Conservation (phyloP, 2,329 filamentous ascomycete genomes). For the Akanthomyces lecanii region DNA sequence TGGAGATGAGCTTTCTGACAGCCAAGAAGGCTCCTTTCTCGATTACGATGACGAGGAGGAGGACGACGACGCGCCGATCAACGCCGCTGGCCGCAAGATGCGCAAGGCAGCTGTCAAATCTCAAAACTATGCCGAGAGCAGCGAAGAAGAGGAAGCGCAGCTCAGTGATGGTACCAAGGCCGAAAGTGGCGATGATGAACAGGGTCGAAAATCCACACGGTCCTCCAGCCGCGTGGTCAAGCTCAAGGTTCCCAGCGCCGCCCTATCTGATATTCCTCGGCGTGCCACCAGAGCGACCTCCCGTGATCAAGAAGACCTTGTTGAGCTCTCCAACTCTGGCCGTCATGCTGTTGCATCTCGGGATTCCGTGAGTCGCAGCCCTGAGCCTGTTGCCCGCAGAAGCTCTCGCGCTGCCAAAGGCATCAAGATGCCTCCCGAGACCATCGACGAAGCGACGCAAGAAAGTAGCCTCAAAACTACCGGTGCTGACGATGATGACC, state of each 20-base stretch:
- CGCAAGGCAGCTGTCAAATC: slow-evolving; percentile 44
- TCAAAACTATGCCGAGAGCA: slow-evolving; percentile 46
- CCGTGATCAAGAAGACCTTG: slow-evolving; percentile 50
- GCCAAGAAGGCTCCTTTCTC: slow-evolving; percentile 46
- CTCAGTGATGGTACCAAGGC: slow-evolving; percentile 27
- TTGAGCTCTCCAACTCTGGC: slow-evolving; percentile 59
- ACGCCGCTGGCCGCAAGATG: slow-evolving; percentile 45
- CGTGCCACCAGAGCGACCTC: slow-evolving; percentile 51
- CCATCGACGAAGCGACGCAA: slow-evolving; percentile 51
- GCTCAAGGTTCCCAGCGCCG: slow-evolving; percentile 36
- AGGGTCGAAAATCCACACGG: slow-evolving; percentile 22
- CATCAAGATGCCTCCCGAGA: slow-evolving; percentile 43
- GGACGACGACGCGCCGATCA: slow-evolving; percentile 39
- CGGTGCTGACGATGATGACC: slow-evolving; percentile 27
- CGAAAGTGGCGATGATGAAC: slow-evolving; percentile 27
- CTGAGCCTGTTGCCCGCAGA: slow-evolving; percentile 46
- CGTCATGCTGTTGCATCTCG: slow-evolving; percentile 48
- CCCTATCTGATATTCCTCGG: slow-evolving; percentile 32
- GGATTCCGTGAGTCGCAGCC: slow-evolving; percentile 52
- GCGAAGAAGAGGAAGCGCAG: slow-evolving; percentile 37
- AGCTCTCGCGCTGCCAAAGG: slow-evolving; percentile 49
- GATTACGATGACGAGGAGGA: slow-evolving; percentile 42
- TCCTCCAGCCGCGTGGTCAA: slow-evolving; percentile 40
- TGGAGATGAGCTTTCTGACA: slow-evolving; percentile 52
- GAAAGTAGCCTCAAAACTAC: slow-evolving; percentile 40